A percentile compares a stretch with the other conserved stretches of the same genome.
phyloP scores from a whole-genome alignment of 2,329 filamentous ascomycete genomes.

The Aspergillus felis region DNA sequence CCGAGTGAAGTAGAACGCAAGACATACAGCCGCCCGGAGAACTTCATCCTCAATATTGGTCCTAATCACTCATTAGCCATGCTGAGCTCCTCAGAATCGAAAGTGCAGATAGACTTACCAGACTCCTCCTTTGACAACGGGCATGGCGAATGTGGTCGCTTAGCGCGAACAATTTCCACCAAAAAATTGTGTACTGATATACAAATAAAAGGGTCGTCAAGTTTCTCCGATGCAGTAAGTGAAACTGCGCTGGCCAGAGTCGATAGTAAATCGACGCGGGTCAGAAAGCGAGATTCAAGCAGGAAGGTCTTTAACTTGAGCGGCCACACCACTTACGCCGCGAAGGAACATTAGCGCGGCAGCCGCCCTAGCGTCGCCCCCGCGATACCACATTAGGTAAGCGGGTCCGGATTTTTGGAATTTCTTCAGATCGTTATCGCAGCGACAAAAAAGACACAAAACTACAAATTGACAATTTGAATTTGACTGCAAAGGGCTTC shows the following conservation, averaged over 20 bases:
- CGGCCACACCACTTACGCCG: slow-evolving; percentile 7
- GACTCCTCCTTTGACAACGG: slow-evolving; percentile 63
- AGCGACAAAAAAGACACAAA: slow-evolving; percentile 18
- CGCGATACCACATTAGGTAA: slow-evolving; percentile 26
- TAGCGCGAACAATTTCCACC: background rate
- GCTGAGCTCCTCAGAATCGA: background rate
- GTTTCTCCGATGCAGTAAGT: background rate
- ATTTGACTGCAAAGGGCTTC: slow-evolving; percentile 1
- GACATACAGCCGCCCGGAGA: slow-evolving; percentile 73
- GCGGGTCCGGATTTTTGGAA: slow-evolving; percentile 28
- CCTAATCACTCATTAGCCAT: slow-evolving; percentile 32
- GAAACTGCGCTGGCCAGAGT: slow-evolving; percentile 6
- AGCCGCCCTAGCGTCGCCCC: slow-evolving; percentile 24
- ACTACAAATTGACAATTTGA: slow-evolving; percentile 12
- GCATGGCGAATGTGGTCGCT: slow-evolving; percentile 44
- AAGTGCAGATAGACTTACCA: slow-evolving; percentile 39
- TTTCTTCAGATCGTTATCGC: slow-evolving; percentile 17
- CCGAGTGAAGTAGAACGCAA: background rate
- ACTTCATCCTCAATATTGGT: slow-evolving; percentile 85
- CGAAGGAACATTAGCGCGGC: slow-evolving; percentile 24
- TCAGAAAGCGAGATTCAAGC: slow-evolving; percentile 9
- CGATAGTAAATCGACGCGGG: slow-evolving; percentile 20
- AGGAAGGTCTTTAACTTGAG: slow-evolving; percentile 3
- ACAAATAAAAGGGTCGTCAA: background rate
- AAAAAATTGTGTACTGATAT: background rate